These are phyloP conservation scores for Medicago arabica DNA, from an alignment of 306 rosid genomes.

Conservation along the genomic window DNA sequence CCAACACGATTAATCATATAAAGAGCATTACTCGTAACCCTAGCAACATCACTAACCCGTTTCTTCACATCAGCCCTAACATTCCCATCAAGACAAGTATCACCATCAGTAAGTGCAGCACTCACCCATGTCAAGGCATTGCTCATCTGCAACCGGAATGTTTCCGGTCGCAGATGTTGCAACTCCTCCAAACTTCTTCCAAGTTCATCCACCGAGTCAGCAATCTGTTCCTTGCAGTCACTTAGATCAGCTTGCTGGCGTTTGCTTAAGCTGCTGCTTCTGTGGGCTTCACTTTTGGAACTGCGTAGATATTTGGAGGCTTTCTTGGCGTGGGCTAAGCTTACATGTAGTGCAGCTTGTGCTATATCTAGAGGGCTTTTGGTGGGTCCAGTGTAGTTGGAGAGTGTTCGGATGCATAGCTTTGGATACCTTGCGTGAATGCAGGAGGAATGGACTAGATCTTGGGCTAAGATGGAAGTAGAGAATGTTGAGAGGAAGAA, in stretches of 20 bases:
- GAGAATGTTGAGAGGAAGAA: background rate
- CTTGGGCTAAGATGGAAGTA: slow-evolving; percentile 21
- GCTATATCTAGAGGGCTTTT: slow-evolving; percentile 62
- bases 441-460: slow-evolving; percentile 74
- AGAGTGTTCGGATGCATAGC: slow-evolving; percentile 69
- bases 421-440: slow-evolving; percentile 69
- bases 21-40: slow-evolving; percentile 76
- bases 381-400: slow-evolving; percentile 59
- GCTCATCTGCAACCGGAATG: slow-evolving; percentile 72
- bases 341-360: slow-evolving; percentile 59
- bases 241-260: slow-evolving; percentile 55
- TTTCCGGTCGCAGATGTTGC: slow-evolving; percentile 56
- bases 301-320: slow-evolving; percentile 44
- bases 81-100: slow-evolving; percentile 74
- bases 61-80: slow-evolving; percentile 54
- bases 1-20: slow-evolving; percentile 67
- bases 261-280: background rate
- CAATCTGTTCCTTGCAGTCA: slow-evolving; percentile 74
- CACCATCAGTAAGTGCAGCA: slow-evolving; percentile 79
- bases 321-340: slow-evolving; percentile 58
- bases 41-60: slow-evolving; percentile 55
- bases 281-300: background rate
- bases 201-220: slow-evolving; percentile 71
- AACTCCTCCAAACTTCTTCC: slow-evolving; percentile 57
- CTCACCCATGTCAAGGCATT: slow-evolving; percentile 88